Base-by-base conservation (phyloP, 768 basidiomycete genomes). In the Rhodocollybia butyracea region DNA sequence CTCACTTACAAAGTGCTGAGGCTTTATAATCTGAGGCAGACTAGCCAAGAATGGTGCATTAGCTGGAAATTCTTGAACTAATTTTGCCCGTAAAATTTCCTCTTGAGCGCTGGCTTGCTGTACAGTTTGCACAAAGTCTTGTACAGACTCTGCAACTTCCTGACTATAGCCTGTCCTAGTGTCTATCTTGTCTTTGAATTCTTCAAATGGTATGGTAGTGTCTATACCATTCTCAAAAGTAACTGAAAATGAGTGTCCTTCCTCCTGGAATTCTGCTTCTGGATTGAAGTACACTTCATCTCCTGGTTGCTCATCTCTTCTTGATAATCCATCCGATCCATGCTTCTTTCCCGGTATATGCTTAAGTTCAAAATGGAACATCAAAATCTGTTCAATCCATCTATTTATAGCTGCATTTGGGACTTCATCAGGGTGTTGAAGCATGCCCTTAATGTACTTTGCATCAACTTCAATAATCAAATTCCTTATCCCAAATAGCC, bases 361-460 rank as follows among this genome's bases (percentile, higher is more conserved):
- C 0, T n/a, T 61, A 0, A 79, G 54, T 24, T 57, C 61, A 46
- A 79, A 77, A 48, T 70, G 54, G 39, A 74, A 77, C 21, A 71
- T 38, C n/a, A 53, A 10, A 77, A 75, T 6, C 64, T 68, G 42
- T 64, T 59, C 19, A n/a, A 77, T 74, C 77, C 76, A 78, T 15
- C 67, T 55, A 52, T 77, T 78, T 4, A 77, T 71, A 0, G 73
- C 57, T 0, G 73, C 69, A 53, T 70, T 73, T 0, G 72, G 73
- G 15, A 66, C 64, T 0, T 71, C 24, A 31, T 77, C 72, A 0
- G 75, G 74, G 8, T 70, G 55, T 47, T 75, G 73, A 2, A 78
- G 47, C 74, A 76, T 77, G 19, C 70, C 72, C 51, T 71, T 71
- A 8, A 78, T 74, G 55, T 72, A 71, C 32, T 71, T 61, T 0